phyloP scores from a whole-genome alignment of 2,329 filamentous ascomycete genomes.

The Ustulina deusta region DNA sequence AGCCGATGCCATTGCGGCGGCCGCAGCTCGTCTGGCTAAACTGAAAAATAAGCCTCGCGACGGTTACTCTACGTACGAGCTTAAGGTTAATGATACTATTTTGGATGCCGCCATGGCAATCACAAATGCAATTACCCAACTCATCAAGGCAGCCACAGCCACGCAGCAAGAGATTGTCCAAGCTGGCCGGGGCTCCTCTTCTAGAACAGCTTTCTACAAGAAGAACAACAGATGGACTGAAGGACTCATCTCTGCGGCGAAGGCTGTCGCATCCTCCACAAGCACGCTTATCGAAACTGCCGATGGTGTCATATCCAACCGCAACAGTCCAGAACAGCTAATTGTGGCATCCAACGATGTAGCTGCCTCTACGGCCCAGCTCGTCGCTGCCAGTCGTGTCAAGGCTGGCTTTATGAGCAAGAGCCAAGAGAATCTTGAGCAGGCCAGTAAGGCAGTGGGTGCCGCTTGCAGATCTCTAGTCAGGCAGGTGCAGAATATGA shows the following conservation, averaged over 20 bases:
- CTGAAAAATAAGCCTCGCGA: constrained; percentile 97
- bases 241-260: constrained; percentile 95
- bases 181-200: constrained; percentile 87
- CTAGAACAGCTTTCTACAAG: constrained; percentile 96
- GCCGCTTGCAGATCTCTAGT: constrained; percentile 88
- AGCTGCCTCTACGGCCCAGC: constrained; percentile 93
- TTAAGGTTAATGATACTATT: constrained; percentile 95
- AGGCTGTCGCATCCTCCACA: constrained; percentile 92
- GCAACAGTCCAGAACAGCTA: constrained; percentile 94
- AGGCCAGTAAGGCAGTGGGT: constrained; percentile 92
- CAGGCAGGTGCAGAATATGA: constrained; percentile 93
- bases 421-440: constrained; percentile 91
- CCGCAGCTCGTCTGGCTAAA: constrained; percentile 88
- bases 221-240: constrained; percentile 99
- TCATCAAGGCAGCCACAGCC: constrained; percentile 93
- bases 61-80: constrained; percentile 93
- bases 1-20: constrained; percentile 93
- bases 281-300: constrained; percentile 98
- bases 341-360: constrained; percentile 99
- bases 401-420: constrained; percentile 99
- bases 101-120: constrained; percentile 92
- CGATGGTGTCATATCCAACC: constrained; percentile 90
- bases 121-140: constrained; percentile 90
- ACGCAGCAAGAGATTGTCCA: constrained; percentile 98
- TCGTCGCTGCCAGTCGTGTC: constrained; percentile 93